These are phyloP conservation scores for Rhodotorula diobovata DNA, from an alignment of 768 basidiomycete species.

Conservation along the genomic window DNA sequence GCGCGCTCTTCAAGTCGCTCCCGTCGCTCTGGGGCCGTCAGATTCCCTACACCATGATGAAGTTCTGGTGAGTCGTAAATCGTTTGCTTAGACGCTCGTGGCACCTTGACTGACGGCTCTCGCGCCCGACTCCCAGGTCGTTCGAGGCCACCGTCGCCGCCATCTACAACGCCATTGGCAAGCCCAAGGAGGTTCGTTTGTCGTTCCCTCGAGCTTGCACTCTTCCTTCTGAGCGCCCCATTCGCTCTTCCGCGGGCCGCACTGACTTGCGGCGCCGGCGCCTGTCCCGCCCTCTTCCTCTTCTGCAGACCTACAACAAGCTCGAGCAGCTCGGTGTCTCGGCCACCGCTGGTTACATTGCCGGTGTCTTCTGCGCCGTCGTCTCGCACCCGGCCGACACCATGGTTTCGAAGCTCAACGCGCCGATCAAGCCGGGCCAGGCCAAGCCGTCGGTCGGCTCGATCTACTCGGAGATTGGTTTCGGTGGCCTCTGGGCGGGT, in stretches of 20 bases:
- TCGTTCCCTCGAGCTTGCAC: too few relatives aligned
- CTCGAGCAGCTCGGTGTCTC: constrained; percentile 45
- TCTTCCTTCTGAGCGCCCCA: background rate
- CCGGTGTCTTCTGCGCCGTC: constrained; percentile 44
- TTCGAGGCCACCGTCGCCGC: constrained; percentile 43
- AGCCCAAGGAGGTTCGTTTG: constrained; percentile 27
- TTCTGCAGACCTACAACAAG: constrained; percentile 39
- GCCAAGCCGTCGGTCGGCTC: constrained; percentile 41
- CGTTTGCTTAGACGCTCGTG: too few relatives aligned
- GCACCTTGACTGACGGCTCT: background rate
- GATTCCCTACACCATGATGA: constrained; percentile 46
- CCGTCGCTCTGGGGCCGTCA: constrained; percentile 45
- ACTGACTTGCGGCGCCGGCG: too few relatives aligned
- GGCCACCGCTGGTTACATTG: constrained; percentile 42
- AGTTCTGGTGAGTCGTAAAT: constrained; percentile 40
- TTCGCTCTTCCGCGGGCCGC: too few relatives aligned
- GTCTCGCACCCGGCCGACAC: constrained; percentile 44
- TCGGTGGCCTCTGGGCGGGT: constrained; percentile 52
- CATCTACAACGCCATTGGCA: constrained; percentile 41
- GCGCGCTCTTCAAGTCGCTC: constrained; percentile 44
- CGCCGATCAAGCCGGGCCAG: constrained; percentile 37
- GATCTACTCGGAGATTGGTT: constrained; percentile 43
- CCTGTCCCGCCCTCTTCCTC: background rate
- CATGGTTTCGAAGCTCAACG: constrained; percentile 44
- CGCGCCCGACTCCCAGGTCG: background rate